Evolutionary conservation across 2,329 filamentous ascomycete genomes (phyloP).

Genomic region (Claviceps sp.): DNA sequence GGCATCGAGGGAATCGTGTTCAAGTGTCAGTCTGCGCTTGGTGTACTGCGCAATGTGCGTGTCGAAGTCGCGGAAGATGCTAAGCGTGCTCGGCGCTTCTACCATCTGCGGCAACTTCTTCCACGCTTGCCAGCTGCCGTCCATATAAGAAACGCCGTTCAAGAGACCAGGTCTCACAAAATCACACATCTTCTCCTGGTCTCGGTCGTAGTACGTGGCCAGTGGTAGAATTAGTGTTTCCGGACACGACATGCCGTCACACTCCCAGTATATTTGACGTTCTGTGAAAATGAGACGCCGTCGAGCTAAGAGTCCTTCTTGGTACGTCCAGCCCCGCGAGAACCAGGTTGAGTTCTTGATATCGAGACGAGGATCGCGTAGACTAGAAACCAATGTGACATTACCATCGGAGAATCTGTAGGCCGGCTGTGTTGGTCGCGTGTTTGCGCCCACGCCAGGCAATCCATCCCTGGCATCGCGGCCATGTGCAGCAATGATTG

Average conservation of each 20-base stretch:
- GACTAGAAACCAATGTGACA: constrained; percentile 20
- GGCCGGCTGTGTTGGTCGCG: constrained; percentile 16
- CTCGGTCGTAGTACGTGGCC: constrained; percentile 18
- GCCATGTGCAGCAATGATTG: constrained; percentile 26
- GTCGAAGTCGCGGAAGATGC: constrained; percentile 22
- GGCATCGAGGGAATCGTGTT: constrained; percentile 21
- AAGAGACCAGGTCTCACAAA: constrained; percentile 22
- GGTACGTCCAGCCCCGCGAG: constrained; percentile 25
- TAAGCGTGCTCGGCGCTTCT: constrained; percentile 20
- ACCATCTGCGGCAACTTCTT: constrained; percentile 16
- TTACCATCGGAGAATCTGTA: constrained; percentile 19
- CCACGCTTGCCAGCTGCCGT: constrained; percentile 23
- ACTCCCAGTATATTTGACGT: constrained; percentile 27
- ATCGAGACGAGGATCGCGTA: constrained; percentile 17
- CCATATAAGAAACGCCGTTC: constrained; percentile 21
- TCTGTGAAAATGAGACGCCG: constrained; percentile 25
- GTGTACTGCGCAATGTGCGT: constrained; percentile 22
- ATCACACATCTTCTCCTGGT: constrained; percentile 22
- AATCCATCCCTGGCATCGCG: constrained; percentile 20
- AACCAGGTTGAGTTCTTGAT: constrained; percentile 21
- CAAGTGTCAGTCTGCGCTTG: constrained; percentile 14
- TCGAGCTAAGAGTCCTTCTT: constrained; percentile 23
- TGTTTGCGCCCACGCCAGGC: constrained; percentile 19
- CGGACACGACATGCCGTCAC: constrained; percentile 24
- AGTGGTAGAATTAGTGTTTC: constrained; percentile 21